A percentile compares a stretch with the other conserved stretches of the same genome.
Evolutionary conservation across 169 alveolate species (phyloP).

Genomic region (Cryptosporidium felis): DNA sequence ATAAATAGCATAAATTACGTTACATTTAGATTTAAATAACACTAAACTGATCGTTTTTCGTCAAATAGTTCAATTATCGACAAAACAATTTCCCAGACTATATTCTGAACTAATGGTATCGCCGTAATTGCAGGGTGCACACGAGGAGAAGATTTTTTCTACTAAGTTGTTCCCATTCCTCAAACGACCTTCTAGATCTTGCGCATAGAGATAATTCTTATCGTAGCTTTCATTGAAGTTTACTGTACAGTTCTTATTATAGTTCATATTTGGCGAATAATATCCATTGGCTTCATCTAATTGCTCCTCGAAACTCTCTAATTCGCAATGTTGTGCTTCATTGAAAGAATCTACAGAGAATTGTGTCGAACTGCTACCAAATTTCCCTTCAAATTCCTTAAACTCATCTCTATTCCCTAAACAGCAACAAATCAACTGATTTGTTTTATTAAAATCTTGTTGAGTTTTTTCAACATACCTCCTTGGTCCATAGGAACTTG

Average conservation of each 20-base stretch:
- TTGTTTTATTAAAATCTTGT: conserved; percentile 8
- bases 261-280: too few relatives aligned
- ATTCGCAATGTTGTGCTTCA: too few relatives aligned
- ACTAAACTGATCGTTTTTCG: neutral
- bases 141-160: conserved; percentile 23
- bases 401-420: conserved; percentile 35
- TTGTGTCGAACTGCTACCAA: too few relatives aligned
- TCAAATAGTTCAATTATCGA: conserved; percentile 24
- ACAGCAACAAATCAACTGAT: conserved; percentile 35
- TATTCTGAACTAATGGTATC: conserved; percentile 39
- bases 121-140: conserved; percentile 23
- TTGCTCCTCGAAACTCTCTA: too few relatives aligned
- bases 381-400: neutral
- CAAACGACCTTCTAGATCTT: too few relatives aligned
- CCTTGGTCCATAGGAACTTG: conserved; percentile 72
- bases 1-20: neutral
- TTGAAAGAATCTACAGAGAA: too few relatives aligned
- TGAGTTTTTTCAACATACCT: conserved; percentile 62
- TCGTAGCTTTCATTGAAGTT: too few relatives aligned
- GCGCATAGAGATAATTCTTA: too few relatives aligned
- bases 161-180: too few relatives aligned
- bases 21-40: neutral
- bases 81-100: conserved; percentile 62
- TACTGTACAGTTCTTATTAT: too few relatives aligned
- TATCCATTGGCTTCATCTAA: too few relatives aligned